A percentile compares a stretch with the other conserved stretches of the same genome.
Conservation (phyloP, 1,139 yeast species). For the Sugiyamaella grinbergsii region DNA sequence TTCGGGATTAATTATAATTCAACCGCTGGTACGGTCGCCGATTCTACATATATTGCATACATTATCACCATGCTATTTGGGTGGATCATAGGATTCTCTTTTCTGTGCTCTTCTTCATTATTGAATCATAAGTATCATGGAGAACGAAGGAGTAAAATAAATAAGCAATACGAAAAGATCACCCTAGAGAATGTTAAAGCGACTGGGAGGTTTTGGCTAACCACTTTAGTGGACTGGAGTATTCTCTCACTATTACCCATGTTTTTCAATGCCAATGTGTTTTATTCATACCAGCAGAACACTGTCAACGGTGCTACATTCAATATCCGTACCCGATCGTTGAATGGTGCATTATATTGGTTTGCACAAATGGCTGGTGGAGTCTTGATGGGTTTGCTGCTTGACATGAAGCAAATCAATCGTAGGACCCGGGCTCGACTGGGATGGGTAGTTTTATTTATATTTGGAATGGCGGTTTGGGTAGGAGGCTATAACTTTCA, state of each 20-base stretch:
- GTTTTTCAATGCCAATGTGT: slow-evolving; percentile 63
- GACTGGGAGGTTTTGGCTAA: slow-evolving; percentile 13
- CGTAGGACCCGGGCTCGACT: slow-evolving; percentile 51
- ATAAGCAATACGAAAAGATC: slow-evolving; percentile 16
- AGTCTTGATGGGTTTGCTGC: slow-evolving; percentile 48
- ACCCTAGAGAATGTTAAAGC: slow-evolving; percentile 14
- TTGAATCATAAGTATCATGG: slow-evolving; percentile 22
- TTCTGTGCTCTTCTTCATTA: slow-evolving; percentile 26
- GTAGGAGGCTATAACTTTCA: slow-evolving; percentile 59
- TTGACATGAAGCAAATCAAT: slow-evolving; percentile 48
- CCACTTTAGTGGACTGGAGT: slow-evolving; percentile 27
- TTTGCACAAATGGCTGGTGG: slow-evolving; percentile 61
- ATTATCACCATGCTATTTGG: slow-evolving; percentile 33
- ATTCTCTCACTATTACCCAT: slow-evolving; percentile 51
- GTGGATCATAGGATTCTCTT: slow-evolving; percentile 27
- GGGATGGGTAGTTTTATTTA: slow-evolving; percentile 52
- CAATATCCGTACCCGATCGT: slow-evolving; percentile 58
- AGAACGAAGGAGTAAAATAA: slow-evolving; percentile 22
- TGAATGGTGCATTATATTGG: slow-evolving; percentile 63
- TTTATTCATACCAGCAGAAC: slow-evolving; percentile 62
- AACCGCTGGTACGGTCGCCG: slow-evolving; percentile 29
- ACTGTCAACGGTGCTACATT: slow-evolving; percentile 57
- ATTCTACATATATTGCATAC: slow-evolving; percentile 34
- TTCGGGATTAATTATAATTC: slow-evolving; percentile 32
- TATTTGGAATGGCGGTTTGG: slow-evolving; percentile 53